Evolutionary conservation across 306 rosid species (phyloP).

Genomic region (Malus fusca): DNA sequence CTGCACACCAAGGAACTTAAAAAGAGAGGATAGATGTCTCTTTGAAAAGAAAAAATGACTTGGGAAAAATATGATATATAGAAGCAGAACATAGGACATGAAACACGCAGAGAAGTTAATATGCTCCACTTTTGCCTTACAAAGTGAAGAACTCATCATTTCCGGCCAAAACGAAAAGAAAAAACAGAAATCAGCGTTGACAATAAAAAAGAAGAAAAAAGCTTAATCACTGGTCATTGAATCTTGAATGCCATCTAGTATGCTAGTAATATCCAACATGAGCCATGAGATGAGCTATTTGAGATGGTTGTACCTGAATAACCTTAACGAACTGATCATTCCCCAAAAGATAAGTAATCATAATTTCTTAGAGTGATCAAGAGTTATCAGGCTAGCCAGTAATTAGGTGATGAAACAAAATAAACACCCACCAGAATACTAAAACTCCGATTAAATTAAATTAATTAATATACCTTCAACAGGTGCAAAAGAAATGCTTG

Average conservation of each 20-base stretch:
- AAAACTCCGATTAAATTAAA: constrained; percentile 13
- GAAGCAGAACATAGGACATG: not conserved
- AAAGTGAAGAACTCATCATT: not conserved
- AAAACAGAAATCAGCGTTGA: not conserved
- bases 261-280: not conserved
- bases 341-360: not conserved
- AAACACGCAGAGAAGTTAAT: not conserved
- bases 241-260: not conserved
- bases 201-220: not conserved
- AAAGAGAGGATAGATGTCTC: not conserved
- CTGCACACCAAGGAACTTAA: constrained; percentile 36
- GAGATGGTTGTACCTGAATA: not conserved
- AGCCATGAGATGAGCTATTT: not conserved
- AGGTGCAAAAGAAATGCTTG: constrained; percentile 76
- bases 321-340: not conserved
- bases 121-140: not conserved
- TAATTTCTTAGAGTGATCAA: not conserved
- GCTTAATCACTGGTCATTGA: not conserved
- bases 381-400: not conserved
- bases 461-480: constrained; percentile 66
- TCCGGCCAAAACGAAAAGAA: not conserved
- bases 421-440: not conserved
- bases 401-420: constrained; percentile 3
- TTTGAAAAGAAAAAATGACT: not conserved
- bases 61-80: not conserved